A percentile compares a stretch with the other conserved stretches of the same genome.
These are phyloP conservation scores for Aquilaria agallochum DNA, from an alignment of 441 rosid genomes.

Conservation along the genomic window DNA sequence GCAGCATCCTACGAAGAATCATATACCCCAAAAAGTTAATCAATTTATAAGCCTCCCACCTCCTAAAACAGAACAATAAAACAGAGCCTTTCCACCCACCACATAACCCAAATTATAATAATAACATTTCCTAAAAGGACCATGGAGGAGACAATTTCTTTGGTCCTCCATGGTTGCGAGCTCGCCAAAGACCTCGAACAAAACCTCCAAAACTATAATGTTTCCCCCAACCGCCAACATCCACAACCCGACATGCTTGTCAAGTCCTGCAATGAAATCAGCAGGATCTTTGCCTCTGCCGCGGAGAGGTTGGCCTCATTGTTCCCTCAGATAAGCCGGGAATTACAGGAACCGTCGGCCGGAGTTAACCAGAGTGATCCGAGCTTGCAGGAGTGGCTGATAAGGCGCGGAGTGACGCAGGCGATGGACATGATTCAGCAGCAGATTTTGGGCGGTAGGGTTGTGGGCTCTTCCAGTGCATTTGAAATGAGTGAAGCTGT, in stretches of 20 bases:
- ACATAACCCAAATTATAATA: too few species aligned
- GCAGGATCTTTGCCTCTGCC: conserved; percentile 28
- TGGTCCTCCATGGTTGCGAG: conserved; percentile 47
- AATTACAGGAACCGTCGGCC: conserved; percentile 11
- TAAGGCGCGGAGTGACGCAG: conserved; percentile 17
- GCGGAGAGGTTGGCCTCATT: conserved; percentile 28
- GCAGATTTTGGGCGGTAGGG: neutral
- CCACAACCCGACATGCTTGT: conserved; percentile 26
- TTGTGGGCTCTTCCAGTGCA: neutral
- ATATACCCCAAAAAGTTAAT: too few species aligned
- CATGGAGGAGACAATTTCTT: conserved; percentile 48
- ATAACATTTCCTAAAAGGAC: neutral
- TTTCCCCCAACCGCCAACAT: conserved; percentile 11
- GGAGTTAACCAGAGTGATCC: conserved; percentile 23
- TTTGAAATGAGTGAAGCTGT: neutral
- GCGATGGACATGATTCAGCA: conserved; percentile 23
- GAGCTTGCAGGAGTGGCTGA: conserved; percentile 33
- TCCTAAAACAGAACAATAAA: too few species aligned
- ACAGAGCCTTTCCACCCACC: too few species aligned
- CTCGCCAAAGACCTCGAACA: conserved; percentile 53
- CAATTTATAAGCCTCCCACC: too few species aligned
- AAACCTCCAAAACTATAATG: conserved; percentile 23
- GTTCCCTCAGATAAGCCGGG: neutral
- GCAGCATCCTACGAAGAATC: conserved; percentile 1
- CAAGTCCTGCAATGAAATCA: conserved; percentile 40